A percentile compares a stretch with the other conserved stretches of the same genome.
Conservation (phyloP, 2,329 filamentous ascomycete species). For the Ascochyta clinopodiicola region DNA sequence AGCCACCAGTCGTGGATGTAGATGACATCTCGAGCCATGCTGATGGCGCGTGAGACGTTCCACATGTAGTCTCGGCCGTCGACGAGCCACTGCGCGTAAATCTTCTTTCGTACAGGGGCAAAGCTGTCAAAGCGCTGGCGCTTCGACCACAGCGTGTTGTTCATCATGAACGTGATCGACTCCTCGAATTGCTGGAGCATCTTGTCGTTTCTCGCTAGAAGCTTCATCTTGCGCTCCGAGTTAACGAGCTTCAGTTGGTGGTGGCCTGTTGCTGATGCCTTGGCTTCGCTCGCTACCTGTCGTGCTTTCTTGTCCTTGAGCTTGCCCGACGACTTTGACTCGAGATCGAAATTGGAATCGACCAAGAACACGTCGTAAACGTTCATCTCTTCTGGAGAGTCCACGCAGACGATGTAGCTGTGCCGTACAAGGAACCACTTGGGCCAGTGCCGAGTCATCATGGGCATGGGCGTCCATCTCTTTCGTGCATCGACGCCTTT, state of each 20-base stretch:
- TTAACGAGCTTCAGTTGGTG: conserved; percentile 90
- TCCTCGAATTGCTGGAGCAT: conserved; percentile 92
- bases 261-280: conserved; percentile 71
- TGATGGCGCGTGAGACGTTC: conserved; percentile 96
- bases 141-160: conserved; percentile 81
- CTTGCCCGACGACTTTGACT: conserved; percentile 66
- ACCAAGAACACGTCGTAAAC: conserved; percentile 99
- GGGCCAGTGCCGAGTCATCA: conserved; percentile 82
- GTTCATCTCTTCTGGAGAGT: conserved; percentile 97
- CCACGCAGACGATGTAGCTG: conserved; percentile 97
- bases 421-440: conserved; percentile 99
- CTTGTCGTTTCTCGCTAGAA: conserved; percentile 89
- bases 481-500: conserved; percentile 87
- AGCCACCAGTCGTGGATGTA: conserved; percentile 99
- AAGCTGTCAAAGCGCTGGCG: conserved; percentile 91
- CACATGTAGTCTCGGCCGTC: conserved; percentile 99
- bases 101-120: conserved; percentile 83
- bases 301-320: conserved; percentile 61
- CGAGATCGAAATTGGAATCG: conserved; percentile 83
- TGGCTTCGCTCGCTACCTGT: conserved; percentile 70
- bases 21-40: conserved; percentile 95
- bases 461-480: conserved; percentile 76
- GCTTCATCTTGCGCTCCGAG: conserved; percentile 87
- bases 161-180: conserved; percentile 85
- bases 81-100: conserved; percentile 95